phyloP scores from a whole-genome alignment of 768 basidiomycete genomes.

The Russula dissimulans region DNA sequence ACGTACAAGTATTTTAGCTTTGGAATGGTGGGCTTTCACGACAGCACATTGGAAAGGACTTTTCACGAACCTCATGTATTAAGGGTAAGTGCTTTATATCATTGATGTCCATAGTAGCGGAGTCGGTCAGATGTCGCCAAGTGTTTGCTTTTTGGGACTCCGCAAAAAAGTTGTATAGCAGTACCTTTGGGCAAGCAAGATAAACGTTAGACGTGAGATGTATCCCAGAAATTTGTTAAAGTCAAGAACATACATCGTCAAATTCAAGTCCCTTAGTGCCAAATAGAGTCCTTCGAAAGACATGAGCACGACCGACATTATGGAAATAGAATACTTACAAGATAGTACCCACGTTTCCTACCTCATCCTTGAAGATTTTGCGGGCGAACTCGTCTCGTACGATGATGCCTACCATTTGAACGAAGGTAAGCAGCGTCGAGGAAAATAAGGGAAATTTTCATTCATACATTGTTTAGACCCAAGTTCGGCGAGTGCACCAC shows the following conservation, averaged over 20 bases:
- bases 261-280: conserved; percentile 64
- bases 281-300: conserved; percentile 37
- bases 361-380: conserved; percentile 37
- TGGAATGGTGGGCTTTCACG: no score
- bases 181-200: conserved; percentile 35
- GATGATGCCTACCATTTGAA: conserved; percentile 43
- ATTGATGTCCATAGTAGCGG: background rate
- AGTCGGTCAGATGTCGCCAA: conserved; percentile 3
- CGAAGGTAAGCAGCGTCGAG: background rate
- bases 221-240: background rate
- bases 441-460: no score
- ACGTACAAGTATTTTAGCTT: conserved; percentile 65
- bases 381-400: conserved; percentile 53
- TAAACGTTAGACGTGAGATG: no score
- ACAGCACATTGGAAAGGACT: no score
- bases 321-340: conserved; percentile 33
- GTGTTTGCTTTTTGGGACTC: conserved; percentile 40
- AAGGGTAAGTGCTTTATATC: background rate
- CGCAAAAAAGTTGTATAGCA: conserved; percentile 67
- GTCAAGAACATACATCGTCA: conserved; percentile 38
- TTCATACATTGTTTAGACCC: conserved; percentile 55
- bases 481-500: conserved; percentile 44
- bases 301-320: background rate
- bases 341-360: conserved; percentile 50
- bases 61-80: conserved; percentile 4